phyloP scores from a whole-genome alignment of 1,284 basidiomycete species.

The Apiotrichum sp. region DNA sequence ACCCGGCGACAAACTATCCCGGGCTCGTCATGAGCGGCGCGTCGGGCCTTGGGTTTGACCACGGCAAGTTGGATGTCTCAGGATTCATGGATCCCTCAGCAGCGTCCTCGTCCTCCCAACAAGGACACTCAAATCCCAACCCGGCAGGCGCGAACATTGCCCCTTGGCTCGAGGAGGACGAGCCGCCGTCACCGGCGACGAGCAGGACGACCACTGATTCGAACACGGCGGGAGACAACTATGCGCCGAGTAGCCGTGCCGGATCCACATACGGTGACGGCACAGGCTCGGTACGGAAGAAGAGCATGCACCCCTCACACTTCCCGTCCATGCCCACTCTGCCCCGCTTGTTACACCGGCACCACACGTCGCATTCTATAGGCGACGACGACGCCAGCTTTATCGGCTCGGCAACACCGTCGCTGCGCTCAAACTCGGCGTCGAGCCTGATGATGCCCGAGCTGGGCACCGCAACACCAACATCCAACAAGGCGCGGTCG shows the following conservation, averaged over 20 bases:
- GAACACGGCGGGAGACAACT: not conserved
- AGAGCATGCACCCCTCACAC: slow-evolving; percentile 19
- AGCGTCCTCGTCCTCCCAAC: not conserved
- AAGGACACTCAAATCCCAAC: not conserved
- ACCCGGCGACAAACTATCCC: slow-evolving; percentile 15
- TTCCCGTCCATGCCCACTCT: slow-evolving; percentile 30
- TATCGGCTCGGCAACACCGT: not conserved
- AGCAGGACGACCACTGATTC: not conserved
- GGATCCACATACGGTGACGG: not conserved
- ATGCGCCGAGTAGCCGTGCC: not conserved
- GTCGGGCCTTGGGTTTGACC: slow-evolving; percentile 25
- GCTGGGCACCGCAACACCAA: slow-evolving; percentile 6
- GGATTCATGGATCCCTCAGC: slow-evolving; percentile 37
- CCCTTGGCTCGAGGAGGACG: slow-evolving; percentile 41
- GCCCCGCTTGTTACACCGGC: slow-evolving; percentile 13
- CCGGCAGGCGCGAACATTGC: slow-evolving; percentile 35
- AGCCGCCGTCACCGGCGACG: slow-evolving; percentile 6
- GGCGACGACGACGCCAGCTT: slow-evolving; percentile 4
- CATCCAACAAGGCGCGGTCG: not conserved
- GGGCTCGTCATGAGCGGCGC: slow-evolving; percentile 28
- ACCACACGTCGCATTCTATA: slow-evolving; percentile 3
- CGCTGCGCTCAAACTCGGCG: slow-evolving; percentile 10
- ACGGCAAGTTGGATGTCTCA: slow-evolving; percentile 28
- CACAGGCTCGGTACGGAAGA: slow-evolving; percentile 6
- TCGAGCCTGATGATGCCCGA: slow-evolving; percentile 5